A percentile compares a stretch with the other conserved stretches of the same genome.
These are phyloP conservation scores for Epicoccum sorghinum DNA, from an alignment of 2,329 filamentous ascomycete species.

Conservation along the genomic window DNA sequence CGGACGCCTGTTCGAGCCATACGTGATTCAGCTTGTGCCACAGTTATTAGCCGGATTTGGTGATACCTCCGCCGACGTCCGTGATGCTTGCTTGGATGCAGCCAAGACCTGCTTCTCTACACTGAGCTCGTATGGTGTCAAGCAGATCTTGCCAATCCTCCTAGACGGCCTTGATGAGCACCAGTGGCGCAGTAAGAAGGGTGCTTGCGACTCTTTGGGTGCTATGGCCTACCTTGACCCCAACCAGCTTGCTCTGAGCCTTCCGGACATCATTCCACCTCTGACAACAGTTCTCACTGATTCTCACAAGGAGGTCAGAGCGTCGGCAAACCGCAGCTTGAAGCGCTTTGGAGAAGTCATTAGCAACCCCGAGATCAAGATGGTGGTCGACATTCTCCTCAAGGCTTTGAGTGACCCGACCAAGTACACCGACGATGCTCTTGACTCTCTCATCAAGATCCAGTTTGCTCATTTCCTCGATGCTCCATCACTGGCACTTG, in stretches of 20 bases:
- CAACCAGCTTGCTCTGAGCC: conserved; percentile 86
- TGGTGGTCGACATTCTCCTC: conserved; percentile 85
- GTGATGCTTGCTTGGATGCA: conserved; percentile 89
- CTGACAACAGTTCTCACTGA: conserved; percentile 93
- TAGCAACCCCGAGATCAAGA: conserved; percentile 95
- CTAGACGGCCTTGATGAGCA: conserved; percentile 91
- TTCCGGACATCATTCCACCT: conserved; percentile 96
- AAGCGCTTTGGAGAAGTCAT: conserved; percentile 99
- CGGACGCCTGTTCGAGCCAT: conserved; percentile 90
- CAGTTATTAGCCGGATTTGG: conserved; percentile 89
- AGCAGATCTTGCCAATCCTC: conserved; percentile 88
- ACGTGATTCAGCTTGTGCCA: conserved; percentile 93
- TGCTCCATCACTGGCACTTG: conserved; percentile 89
- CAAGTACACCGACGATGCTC: conserved; percentile 92
- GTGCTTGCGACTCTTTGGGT: conserved; percentile 92
- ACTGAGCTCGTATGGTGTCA: conserved; percentile 93
- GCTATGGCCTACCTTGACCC: conserved; percentile 99
- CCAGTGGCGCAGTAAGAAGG: conserved; percentile 98
- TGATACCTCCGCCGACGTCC: conserved; percentile 84
- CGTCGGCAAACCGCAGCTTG: conserved; percentile 90
- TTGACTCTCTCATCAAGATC: conserved; percentile 96
- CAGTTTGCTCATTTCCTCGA: conserved; percentile 98
- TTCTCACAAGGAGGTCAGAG: conserved; percentile 95
- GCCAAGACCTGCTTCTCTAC: conserved; percentile 93
- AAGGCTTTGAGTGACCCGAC: conserved; percentile 97